Percentiles rank a stretch among this genome's conserved stretches.
phyloP scores from a whole-genome alignment of 169 alveolate genomes.

The Perkinsus chesapeaki region DNA sequence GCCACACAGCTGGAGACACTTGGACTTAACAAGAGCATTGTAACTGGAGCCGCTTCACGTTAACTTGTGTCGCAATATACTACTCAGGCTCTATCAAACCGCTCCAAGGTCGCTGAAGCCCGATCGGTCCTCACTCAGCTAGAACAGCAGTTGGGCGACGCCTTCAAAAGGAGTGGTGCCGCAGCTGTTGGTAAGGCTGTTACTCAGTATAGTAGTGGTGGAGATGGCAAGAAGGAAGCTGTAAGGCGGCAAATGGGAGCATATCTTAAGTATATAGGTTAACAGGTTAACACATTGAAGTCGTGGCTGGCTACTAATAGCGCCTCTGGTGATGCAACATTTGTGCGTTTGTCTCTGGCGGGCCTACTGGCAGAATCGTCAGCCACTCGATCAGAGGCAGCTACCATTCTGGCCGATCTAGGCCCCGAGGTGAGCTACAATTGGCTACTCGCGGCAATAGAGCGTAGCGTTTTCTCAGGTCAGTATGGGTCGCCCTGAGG shows the following conservation, averaged over 20 bases:
- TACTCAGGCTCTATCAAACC: background rate
- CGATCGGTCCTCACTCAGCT: background rate
- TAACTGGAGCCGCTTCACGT: background rate
- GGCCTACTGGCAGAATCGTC: background rate
- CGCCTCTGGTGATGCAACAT: background rate
- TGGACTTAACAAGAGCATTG: background rate
- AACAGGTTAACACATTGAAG: background rate
- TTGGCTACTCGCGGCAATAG: background rate
- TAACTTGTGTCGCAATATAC: background rate
- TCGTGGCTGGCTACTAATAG: background rate
- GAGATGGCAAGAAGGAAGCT: background rate
- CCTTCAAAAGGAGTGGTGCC: background rate
- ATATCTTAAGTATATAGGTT: background rate
- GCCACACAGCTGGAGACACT: background rate
- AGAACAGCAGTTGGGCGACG: background rate
- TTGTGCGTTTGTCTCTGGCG: background rate
- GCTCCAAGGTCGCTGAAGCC: background rate
- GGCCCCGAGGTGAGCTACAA: background rate
- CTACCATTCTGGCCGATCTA: background rate
- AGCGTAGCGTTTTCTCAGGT: background rate
- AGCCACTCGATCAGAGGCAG: background rate
- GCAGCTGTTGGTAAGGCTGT: background rate
- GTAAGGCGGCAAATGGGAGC: background rate
- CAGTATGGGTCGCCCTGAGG: background rate
- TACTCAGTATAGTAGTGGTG: background rate